Base-by-base conservation (phyloP, 1,284 basidiomycete species). In the Rhodotorula sp. region DNA sequence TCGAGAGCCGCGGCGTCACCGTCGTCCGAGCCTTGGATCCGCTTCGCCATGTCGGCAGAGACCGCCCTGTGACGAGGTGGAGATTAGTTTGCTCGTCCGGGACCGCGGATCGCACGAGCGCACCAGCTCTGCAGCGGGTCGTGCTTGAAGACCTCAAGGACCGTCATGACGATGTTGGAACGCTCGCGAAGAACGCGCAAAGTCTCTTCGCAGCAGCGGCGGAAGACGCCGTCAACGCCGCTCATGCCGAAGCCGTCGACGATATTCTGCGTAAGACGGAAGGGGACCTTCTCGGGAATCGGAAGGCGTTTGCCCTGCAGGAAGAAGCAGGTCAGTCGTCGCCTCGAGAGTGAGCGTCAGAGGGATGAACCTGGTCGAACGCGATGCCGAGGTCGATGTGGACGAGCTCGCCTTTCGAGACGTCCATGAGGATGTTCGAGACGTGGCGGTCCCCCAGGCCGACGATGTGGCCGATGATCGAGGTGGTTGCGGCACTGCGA, bases 361-460 rank as follows among this genome's bases (percentile, higher is more conserved):
- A 7, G 76, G 8, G 48, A 30, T 85, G 76, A 68, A 90, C 92
- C 83, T 93, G 92, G 75, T 97, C 96, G 80, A 99, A 99, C 0
- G 94, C 93, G 65, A 98, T 92, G 3, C 95, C 95, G 44, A 99
- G 85, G 81, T 99, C 95, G 64, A 99, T 99, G 79, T 97, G 91
- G 8, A 94, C 86, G 46, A 95, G 84, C 79, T 98, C 93, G 30
- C 95, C 95, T 19, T 86, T 89, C 47, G 81, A 81, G 67, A 87
- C 87, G 79, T 98, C 94, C 66, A 99, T 84, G 55, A 99, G 84
- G 74, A 99, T 96, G 80, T 99, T 99, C 51, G 90, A 90, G 11
- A 87, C 86, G 79, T 99, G 95, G 24, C 95, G 86, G 79, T 99
- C 95, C 0, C 95, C 95, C 0, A 99, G 84, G 5, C 95, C 95